Base-by-base conservation (phyloP, 164 flowering plant species). In the Malania oleifera region DNA sequence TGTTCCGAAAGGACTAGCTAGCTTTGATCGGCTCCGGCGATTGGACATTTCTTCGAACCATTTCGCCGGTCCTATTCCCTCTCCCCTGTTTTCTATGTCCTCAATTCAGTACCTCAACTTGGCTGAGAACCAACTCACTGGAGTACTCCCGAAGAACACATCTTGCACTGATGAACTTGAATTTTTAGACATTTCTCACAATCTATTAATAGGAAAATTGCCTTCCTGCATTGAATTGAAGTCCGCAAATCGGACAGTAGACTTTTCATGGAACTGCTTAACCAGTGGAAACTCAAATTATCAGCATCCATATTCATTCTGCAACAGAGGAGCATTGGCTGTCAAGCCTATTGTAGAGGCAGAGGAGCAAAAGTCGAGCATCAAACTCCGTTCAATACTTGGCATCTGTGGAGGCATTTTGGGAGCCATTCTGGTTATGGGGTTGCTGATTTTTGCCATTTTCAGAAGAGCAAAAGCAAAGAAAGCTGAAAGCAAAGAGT, bases 271-370 rank as follows among this genome's bases (percentile, higher is more conserved):
- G 83, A 91, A 91, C 62, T 91, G 98, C 57, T 68, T 91, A 60
- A 64, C 79, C 0, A 47, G 51, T 50, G 77, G 74, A 10, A 68
- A 62, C 45, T 40, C 72, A 9, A 80, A 57, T n/a, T 54, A 65
- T 60, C 98, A 91, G 64, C 81, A 77, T 24, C 70, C 83, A 0
- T 27, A 24, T 52, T 62, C 84, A 5, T 81, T 62, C 61, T 89
- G 98, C 61, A 71, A 75, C 11, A 73, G 75, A 19, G 80, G 76
- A 56, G 95, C 98, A 52, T 56, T 89, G 59, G 96, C 95, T 43
- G 96, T 84, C 26, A 68, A 74, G 69, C 92, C 92, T 57, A 26
- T n/a, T 9, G 50, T 5, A 27, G 50, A 18, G 3, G 18, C 56
- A 20, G 15, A 65, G 48, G 20, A 72, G 60, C 50, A 62, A 27